Evolutionary conservation across 495 filamentous ascomycete genomes (phyloP), one percentile per base, ranked within the genome.

Genomic region (Amphirosellinia nigrospora): DNA sequence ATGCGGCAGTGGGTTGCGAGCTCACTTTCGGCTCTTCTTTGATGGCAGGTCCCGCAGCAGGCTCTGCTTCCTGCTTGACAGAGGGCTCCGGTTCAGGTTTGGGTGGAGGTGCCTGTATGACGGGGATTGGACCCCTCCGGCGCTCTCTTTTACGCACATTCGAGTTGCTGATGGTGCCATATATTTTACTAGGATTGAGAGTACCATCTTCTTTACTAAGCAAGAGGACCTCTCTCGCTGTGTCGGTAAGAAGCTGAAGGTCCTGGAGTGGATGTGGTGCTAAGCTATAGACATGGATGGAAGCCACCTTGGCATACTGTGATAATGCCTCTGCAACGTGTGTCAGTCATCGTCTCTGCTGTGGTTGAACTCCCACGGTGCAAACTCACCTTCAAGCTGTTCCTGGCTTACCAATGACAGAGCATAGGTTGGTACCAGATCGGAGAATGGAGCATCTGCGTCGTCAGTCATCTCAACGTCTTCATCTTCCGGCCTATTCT

Each of bases 201-300:
- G 70, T 66, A 23, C 68, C 68, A 43, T 72, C 72, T 4, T 52
- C 15, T 6, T 72, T 66, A 21, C 74, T 73, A 3, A 81, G 67
- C 41, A 58, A 61, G 66, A 71, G 80, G 84, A 88, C 86, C 85
- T 93, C 74, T 85, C 88, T 74, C 82, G 92, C 88, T 19, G 87
- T 88, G 72, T 94, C 90, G 13, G 89, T 89, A 59, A 97, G 84
- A 10, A 91, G 76, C 75, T 93, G 89, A 39, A 97, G 81, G 74
- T 97, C 89, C 83, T 93, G 90, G 10, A 94, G 79, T 3, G 87
- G 83, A 36, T 88, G 85, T 1, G 92, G 87, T 43, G 91, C 91
- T 48, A 98, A 71, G 75, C 94, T 97, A 79, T 98, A 98, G 58
- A 98, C 81, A 75, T 97, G 93, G 64, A 97, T 89, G 4, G 91